A percentile compares a stretch with the other conserved stretches of the same genome.
These are phyloP conservation scores for Candida argentea DNA, from an alignment of 805 yeast species.

Conservation along the genomic window DNA sequence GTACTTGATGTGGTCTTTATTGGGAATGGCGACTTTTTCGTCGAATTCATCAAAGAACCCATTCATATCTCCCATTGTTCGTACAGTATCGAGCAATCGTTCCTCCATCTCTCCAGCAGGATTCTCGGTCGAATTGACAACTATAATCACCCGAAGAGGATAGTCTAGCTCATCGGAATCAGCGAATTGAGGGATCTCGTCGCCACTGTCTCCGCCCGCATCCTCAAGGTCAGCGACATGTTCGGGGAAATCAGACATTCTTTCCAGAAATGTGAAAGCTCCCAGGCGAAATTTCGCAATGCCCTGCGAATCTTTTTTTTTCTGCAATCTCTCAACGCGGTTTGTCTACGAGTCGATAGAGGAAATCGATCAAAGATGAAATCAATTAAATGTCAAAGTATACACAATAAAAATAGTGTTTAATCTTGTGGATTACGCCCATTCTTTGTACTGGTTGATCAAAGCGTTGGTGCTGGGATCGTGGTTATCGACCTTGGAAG, in stretches of 20 bases:
- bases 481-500: constrained; percentile 49
- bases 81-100: constrained; percentile 33
- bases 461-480: constrained; percentile 88
- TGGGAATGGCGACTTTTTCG: constrained; percentile 40
- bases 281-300: too few relatives aligned
- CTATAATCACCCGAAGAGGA: constrained; percentile 36
- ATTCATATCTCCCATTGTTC: constrained; percentile 39
- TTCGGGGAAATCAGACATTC: too few relatives aligned
- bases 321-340: too few relatives aligned
- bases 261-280: too few relatives aligned
- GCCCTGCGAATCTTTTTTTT: too few relatives aligned
- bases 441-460: constrained; percentile 89
- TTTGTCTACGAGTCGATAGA: too few relatives aligned
- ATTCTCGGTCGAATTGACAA: constrained; percentile 24
- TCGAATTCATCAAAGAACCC: constrained; percentile 45
- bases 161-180: constrained; percentile 29
- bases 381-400: too few relatives aligned
- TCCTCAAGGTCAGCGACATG: too few relatives aligned
- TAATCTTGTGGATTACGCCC: too few relatives aligned
- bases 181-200: neutral
- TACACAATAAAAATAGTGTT: too few relatives aligned
- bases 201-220: too few relatives aligned
- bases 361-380: too few relatives aligned
- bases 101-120: constrained; percentile 41
- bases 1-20: constrained; percentile 44